Evolutionary conservation across 768 basidiomycete species (phyloP).

Genomic region (Boletus sensibilis): DNA sequence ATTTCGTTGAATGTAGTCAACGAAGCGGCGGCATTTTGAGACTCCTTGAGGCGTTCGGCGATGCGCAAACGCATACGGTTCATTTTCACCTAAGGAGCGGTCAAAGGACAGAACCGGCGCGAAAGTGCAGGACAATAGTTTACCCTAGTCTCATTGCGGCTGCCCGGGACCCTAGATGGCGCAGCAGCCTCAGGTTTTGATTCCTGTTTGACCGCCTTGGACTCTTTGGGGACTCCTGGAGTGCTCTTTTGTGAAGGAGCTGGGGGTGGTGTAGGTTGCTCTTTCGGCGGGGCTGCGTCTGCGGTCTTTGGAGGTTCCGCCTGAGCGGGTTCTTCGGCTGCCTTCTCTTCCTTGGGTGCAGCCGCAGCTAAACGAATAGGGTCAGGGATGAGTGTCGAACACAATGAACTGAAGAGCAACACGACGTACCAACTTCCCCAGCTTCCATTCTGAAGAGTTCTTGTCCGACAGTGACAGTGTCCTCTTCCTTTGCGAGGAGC

Average conservation of each 20-base stretch:
- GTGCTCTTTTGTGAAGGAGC: slow-evolving; percentile 36
- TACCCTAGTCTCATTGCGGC: slow-evolving; percentile 84
- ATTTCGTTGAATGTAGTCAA: slow-evolving; percentile 99
- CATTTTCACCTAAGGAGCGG: slow-evolving; percentile 80
- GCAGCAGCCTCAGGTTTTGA: slow-evolving; percentile 32
- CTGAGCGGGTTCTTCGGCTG: slow-evolving; percentile 26
- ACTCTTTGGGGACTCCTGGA: slow-evolving; percentile 31
- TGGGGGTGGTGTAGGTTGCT: slow-evolving; percentile 47
- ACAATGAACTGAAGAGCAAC: background rate
- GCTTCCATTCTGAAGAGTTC: slow-evolving; percentile 90
- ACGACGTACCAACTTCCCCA: slow-evolving; percentile 60
- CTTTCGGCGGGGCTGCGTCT: slow-evolving; percentile 45
- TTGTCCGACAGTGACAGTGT: slow-evolving; percentile 92
- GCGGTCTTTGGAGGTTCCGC: slow-evolving; percentile 33
- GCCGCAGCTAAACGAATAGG: slow-evolving; percentile 25
- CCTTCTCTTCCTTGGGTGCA: slow-evolving; percentile 26
- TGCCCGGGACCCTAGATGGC: slow-evolving; percentile 43
- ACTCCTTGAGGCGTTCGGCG: slow-evolving; percentile 95
- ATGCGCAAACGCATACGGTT: slow-evolving; percentile 97
- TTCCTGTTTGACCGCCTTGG: slow-evolving; percentile 39
- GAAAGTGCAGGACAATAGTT: slow-evolving; percentile 18
- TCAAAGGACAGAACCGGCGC: background rate
- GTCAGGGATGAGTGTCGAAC: background rate
- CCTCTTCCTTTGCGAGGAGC: slow-evolving; percentile 85
- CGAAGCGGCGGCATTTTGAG: slow-evolving; percentile 95